Evolutionary conservation across 176 grass and related monocot species (phyloP).

Genomic region (Saccharum spontaneum): DNA sequence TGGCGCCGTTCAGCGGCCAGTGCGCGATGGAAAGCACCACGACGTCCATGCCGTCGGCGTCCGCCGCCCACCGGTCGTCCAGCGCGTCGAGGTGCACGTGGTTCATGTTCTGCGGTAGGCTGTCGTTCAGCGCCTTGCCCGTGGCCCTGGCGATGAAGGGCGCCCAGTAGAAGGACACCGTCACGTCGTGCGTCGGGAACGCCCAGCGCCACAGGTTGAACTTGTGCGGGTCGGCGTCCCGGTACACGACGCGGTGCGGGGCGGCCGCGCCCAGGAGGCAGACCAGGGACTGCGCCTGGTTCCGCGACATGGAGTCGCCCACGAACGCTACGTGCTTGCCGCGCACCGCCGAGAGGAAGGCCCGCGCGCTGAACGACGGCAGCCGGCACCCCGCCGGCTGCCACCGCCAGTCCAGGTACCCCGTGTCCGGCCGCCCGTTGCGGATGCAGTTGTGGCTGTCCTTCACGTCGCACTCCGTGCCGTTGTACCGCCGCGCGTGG

Average conservation of each 20-base stretch:
- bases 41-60: slow-evolving; percentile 49
- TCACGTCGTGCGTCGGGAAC: slow-evolving; percentile 45
- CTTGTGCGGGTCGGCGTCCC: neutral
- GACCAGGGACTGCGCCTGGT: slow-evolving; percentile 48
- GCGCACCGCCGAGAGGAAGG: slow-evolving; percentile 24
- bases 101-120: neutral
- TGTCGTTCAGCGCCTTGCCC: slow-evolving; percentile 27
- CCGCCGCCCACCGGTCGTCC: slow-evolving; percentile 30
- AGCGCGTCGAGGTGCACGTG: slow-evolving; percentile 36
- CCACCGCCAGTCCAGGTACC: slow-evolving; percentile 59
- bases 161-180: slow-evolving; percentile 54
- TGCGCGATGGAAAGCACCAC: slow-evolving; percentile 48
- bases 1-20: slow-evolving; percentile 48
- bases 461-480: slow-evolving; percentile 36
- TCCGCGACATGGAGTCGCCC: slow-evolving; percentile 47
- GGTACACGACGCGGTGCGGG: slow-evolving; percentile 25
- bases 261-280: slow-evolving; percentile 31
- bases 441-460: slow-evolving; percentile 50
- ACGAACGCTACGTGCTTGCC: slow-evolving; percentile 39
- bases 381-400: slow-evolving; percentile 38
- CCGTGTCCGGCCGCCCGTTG: slow-evolving; percentile 42
- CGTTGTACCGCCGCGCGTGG: slow-evolving; percentile 35
- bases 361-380: slow-evolving; percentile 29
- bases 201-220: slow-evolving; percentile 22
- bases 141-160: slow-evolving; percentile 37